Percentiles rank a stretch among this genome's conserved stretches.
phyloP scores from a whole-genome alignment of 2,329 filamentous ascomycete species.

The Camillea tinctor region DNA sequence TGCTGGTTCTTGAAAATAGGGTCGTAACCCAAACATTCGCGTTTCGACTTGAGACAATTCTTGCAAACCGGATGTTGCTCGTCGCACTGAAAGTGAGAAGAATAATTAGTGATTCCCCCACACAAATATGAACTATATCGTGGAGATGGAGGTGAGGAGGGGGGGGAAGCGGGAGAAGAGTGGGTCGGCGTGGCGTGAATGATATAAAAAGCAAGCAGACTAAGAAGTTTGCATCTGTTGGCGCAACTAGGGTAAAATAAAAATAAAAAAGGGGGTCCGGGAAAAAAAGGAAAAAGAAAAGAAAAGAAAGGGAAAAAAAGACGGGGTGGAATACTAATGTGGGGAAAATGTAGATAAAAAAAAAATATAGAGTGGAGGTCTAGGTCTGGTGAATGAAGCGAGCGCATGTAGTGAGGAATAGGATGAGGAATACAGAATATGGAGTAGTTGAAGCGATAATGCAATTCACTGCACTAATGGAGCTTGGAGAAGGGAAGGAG shows the following conservation, averaged over 20 bases:
- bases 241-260: conserved; percentile 1
- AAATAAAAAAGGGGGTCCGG: neutral
- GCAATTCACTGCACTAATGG: neutral
- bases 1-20: conserved; percentile 75
- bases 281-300: neutral
- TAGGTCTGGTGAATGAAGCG: neutral
- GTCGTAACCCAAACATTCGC: conserved; percentile 83
- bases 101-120: neutral
- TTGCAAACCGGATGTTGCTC: conserved; percentile 90
- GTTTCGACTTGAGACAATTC: conserved; percentile 86
- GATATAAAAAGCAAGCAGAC: neutral
- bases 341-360: neutral
- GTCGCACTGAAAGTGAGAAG: conserved; percentile 69
- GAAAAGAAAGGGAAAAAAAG: too few species aligned
- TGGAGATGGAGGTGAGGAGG: conserved; percentile 3
- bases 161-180: conserved; percentile 1
- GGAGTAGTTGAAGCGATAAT: neutral
- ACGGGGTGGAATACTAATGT: too few species aligned
- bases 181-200: neutral
- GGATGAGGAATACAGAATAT: neutral
- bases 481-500: neutral
- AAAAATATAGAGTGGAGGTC: too few species aligned
- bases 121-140: conserved; percentile 18
- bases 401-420: neutral
- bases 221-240: too few species aligned